Conservation (phyloP, 805 yeast species). For the Metschnikowia henanensis region DNA sequence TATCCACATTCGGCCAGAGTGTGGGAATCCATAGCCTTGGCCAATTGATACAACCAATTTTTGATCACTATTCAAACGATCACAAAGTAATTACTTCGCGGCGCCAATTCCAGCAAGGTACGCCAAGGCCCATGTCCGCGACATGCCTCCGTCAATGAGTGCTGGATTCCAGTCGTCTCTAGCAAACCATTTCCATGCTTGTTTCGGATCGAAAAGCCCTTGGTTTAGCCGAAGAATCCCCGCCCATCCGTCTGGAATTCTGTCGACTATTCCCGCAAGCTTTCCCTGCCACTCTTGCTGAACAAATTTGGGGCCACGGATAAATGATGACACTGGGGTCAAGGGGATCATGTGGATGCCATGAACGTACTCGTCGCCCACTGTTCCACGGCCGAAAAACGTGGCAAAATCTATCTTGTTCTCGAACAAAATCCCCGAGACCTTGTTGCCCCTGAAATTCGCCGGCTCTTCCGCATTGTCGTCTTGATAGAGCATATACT, state of each 20-base stretch:
- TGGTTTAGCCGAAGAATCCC: constrained; percentile 71
- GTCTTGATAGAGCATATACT: constrained; percentile 54
- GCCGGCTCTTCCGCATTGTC: constrained; percentile 58
- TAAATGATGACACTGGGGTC: constrained; percentile 63
- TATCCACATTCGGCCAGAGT: neutral
- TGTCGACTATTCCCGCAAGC: constrained; percentile 43
- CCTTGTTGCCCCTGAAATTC: constrained; percentile 58
- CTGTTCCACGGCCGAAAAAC: constrained; percentile 66
- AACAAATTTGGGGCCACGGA: constrained; percentile 54
- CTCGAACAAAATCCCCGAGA: constrained; percentile 72
- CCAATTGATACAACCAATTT: too few species aligned
- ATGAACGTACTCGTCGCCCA: constrained; percentile 63
- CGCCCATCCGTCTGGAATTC: constrained; percentile 67
- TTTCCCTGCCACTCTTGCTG: constrained; percentile 63
- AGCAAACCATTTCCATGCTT: constrained; percentile 47
- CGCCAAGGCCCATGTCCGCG: constrained; percentile 83
- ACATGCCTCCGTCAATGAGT: constrained; percentile 80
- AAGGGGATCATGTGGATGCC: constrained; percentile 80
- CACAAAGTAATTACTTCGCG: constrained; percentile 6
- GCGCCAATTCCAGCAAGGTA: constrained; percentile 57
- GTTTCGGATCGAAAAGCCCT: constrained; percentile 69
- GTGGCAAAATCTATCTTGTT: constrained; percentile 74
- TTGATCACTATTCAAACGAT: too few species aligned
- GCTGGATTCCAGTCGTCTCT: constrained; percentile 49
- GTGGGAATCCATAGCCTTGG: too few species aligned